Conservation (phyloP, 1,284 basidiomycete genomes). For the Trametes pubescens region DNA sequence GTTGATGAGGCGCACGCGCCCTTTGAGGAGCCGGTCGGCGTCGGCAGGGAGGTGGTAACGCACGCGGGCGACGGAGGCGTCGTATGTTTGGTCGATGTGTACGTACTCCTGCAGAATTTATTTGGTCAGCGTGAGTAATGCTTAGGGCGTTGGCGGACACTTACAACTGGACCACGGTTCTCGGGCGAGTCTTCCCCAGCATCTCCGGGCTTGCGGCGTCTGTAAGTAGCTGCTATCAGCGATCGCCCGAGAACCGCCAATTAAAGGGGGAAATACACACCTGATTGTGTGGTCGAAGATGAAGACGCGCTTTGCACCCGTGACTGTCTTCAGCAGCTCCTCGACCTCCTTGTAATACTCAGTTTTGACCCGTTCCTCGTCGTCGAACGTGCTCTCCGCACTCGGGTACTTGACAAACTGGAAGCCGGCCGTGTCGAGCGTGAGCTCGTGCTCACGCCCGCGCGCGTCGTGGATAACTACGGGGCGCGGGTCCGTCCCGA, state of each 20-base stretch:
- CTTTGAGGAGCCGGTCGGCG: constrained; percentile 6
- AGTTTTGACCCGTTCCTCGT: constrained; percentile 48
- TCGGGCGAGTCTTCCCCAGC: neutral
- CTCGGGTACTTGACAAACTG: constrained; percentile 18
- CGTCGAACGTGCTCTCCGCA: constrained; percentile 50
- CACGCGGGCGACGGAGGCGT: constrained; percentile 5
- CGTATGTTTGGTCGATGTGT: constrained; percentile 9
- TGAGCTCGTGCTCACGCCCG: constrained; percentile 42
- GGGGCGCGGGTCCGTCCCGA: constrained; percentile 34
- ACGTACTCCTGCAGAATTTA: too few relatives aligned
- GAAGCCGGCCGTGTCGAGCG: constrained; percentile 43
- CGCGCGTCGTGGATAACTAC: constrained; percentile 41
- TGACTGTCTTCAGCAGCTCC: constrained; percentile 50
- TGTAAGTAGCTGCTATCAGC: neutral
- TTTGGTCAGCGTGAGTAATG: too few relatives aligned
- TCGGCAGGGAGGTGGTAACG: constrained; percentile 5
- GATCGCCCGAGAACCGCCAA: too few relatives aligned
- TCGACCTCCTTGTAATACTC: constrained; percentile 46
- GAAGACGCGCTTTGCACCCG: constrained; percentile 50
- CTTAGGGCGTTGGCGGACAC: too few relatives aligned
- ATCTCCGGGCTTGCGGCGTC: constrained; percentile 8
- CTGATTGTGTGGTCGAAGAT: constrained; percentile 44
- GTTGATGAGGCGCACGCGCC: constrained; percentile 10
- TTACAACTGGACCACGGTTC: constrained; percentile 1
- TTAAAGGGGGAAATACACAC: neutral